These are phyloP conservation scores for Cytospora schulzeri DNA, from an alignment of 2,329 filamentous ascomycete genomes.

Conservation along the genomic window DNA sequence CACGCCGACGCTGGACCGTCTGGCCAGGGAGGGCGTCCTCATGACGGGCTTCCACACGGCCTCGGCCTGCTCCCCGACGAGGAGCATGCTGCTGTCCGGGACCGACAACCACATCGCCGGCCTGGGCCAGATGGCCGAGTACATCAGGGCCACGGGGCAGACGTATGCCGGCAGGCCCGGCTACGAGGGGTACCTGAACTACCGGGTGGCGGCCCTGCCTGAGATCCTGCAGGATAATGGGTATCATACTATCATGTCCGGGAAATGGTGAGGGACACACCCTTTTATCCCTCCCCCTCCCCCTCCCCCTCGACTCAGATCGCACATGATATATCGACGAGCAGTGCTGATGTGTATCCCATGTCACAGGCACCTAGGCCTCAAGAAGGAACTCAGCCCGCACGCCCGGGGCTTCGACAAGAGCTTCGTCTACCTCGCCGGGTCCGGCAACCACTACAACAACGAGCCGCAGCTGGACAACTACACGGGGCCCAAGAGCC, in stretches of 20 bases:
- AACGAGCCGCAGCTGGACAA: constrained; percentile 48
- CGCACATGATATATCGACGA: too few species aligned
- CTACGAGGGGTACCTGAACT: constrained; percentile 38
- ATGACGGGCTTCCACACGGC: constrained; percentile 62
- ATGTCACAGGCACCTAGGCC: constrained; percentile 41
- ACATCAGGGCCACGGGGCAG: constrained; percentile 36
- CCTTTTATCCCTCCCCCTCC: neutral
- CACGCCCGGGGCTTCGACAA: constrained; percentile 60
- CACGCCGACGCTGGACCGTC: constrained; percentile 57
- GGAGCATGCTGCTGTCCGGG: constrained; percentile 62
- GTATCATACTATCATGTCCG: constrained; percentile 37
- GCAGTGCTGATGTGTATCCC: too few species aligned
- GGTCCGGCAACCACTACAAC: constrained; percentile 53
- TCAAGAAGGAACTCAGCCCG: constrained; percentile 59
- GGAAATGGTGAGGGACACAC: constrained; percentile 27
- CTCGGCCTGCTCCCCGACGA: constrained; percentile 59
- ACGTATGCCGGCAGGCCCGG: constrained; percentile 31
- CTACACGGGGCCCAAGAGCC: constrained; percentile 39
- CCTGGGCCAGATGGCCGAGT: constrained; percentile 56
- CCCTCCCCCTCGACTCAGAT: too few species aligned
- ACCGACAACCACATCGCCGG: constrained; percentile 59
- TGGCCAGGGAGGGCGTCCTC: constrained; percentile 50
- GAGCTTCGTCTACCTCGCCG: constrained; percentile 59
- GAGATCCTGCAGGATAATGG: constrained; percentile 37
- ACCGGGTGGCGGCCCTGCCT: constrained; percentile 34